These are phyloP conservation scores for Aleurites moluccanus DNA, from an alignment of 441 rosid genomes.

Conservation along the genomic window DNA sequence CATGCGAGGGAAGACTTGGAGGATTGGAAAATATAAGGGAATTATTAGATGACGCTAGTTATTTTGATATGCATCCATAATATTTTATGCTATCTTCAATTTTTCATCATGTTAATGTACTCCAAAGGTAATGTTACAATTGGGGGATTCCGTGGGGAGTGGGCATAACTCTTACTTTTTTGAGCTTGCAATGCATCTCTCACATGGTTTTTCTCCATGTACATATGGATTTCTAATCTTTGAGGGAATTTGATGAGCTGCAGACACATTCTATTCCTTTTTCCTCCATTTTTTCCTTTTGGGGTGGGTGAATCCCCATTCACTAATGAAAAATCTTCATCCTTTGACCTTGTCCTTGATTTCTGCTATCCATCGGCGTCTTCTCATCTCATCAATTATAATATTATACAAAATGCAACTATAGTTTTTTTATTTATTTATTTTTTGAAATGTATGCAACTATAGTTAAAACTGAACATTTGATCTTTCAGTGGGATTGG, in stretches of 20 bases:
- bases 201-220: neutral
- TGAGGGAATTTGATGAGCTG: neutral
- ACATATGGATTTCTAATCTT: neutral
- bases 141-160: neutral
- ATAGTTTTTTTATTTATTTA: too few relatives aligned
- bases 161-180: neutral
- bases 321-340: neutral
- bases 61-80: too few relatives aligned
- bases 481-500: neutral
- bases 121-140: neutral
- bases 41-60: too few relatives aligned
- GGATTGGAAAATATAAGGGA: neutral
- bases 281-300: neutral
- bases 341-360: neutral
- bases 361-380: neutral
- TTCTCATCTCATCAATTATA: neutral
- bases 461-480: neutral
- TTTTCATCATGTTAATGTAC: neutral
- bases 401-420: neutral
- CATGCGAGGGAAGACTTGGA: neutral
- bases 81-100: too few relatives aligned
- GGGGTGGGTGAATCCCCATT: neutral
- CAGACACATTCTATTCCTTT: neutral
- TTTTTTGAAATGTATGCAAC: too few relatives aligned
- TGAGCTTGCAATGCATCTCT: neutral